A percentile compares a stretch with the other conserved stretches of the same genome.
These are phyloP conservation scores for Tagetes erecta DNA, from an alignment of 129 eudicot genomes.

Conservation along the genomic window DNA sequence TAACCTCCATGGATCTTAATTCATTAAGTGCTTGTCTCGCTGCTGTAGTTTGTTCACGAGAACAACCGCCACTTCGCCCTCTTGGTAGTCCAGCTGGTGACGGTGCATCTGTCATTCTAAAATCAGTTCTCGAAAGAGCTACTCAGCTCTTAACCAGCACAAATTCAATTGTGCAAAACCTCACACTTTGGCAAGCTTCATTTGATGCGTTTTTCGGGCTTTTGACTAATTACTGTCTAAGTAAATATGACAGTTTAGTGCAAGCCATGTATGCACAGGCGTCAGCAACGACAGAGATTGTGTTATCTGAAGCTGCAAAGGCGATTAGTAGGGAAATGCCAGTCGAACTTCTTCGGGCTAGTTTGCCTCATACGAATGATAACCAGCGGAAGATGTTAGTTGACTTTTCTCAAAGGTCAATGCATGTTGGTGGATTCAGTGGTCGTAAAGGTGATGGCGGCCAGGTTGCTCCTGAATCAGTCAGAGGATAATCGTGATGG, in stretches of 20 bases:
- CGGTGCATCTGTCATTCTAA: conserved; percentile 70
- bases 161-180: conserved; percentile 49
- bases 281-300: conserved; percentile 43
- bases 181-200: conserved; percentile 93
- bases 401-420: conserved; percentile 76
- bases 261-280: conserved; percentile 62
- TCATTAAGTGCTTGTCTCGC: conserved; percentile 93
- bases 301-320: conserved; percentile 64
- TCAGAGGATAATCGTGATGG: conserved; percentile 46
- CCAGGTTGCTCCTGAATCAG: conserved; percentile 68
- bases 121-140: conserved; percentile 74
- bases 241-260: conserved; percentile 78
- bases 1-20: conserved; percentile 78
- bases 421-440: conserved; percentile 69
- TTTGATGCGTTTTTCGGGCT: conserved; percentile 85
- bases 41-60: conserved; percentile 93
- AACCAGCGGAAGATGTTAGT: conserved; percentile 66
- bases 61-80: conserved; percentile 96
- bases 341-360: conserved; percentile 84
- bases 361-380: conserved; percentile 94
- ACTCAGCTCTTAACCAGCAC: conserved; percentile 45
- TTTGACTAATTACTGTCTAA: conserved; percentile 72
- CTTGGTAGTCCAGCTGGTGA: conserved; percentile 91
- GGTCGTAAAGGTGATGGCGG: conserved; percentile 69
- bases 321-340: conserved; percentile 88